Conservation (phyloP, 2,329 filamentous ascomycete species). For the Drechmeria coniospora region DNA sequence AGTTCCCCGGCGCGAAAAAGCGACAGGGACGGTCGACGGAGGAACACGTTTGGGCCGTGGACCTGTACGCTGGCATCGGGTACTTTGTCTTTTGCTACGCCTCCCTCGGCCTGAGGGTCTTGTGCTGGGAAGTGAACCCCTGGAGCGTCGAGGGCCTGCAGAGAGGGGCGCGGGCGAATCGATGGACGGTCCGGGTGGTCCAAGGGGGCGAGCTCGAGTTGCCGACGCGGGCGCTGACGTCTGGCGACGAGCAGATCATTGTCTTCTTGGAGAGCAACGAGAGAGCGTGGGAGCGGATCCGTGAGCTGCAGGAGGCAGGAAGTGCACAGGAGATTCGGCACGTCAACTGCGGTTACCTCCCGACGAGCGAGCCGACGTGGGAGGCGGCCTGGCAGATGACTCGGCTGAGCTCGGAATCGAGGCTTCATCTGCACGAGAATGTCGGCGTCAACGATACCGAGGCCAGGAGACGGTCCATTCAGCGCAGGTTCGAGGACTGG, state of each 20-base stretch:
- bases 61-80: conserved; percentile 85
- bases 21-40: conserved; percentile 4
- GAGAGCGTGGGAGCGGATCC: conserved; percentile 29
- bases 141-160: conserved; percentile 74
- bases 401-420: conserved; percentile 20
- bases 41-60: conserved; percentile 41
- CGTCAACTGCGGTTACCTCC: conserved; percentile 49
- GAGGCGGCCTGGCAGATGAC: conserved; percentile 31
- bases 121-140: conserved; percentile 84
- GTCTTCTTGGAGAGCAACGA: conserved; percentile 57
- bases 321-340: conserved; percentile 29
- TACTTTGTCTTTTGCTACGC: conserved; percentile 86
- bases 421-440: conserved; percentile 55
- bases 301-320: conserved; percentile 19
- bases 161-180: conserved; percentile 56
- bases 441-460: conserved; percentile 40
- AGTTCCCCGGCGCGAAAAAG: conserved; percentile 18
- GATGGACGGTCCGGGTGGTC: conserved; percentile 46
- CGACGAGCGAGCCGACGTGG: conserved; percentile 41
- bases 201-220: conserved; percentile 20
- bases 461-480: conserved; percentile 29
- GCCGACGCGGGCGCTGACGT: conserved; percentile 21
- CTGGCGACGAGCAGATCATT: conserved; percentile 38
- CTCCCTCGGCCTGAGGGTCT: conserved; percentile 52
- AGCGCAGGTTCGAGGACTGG: conserved; percentile 28